Evolutionary conservation across 441 rosid genomes (phyloP).

Genomic region (Geranium incanum): DNA sequence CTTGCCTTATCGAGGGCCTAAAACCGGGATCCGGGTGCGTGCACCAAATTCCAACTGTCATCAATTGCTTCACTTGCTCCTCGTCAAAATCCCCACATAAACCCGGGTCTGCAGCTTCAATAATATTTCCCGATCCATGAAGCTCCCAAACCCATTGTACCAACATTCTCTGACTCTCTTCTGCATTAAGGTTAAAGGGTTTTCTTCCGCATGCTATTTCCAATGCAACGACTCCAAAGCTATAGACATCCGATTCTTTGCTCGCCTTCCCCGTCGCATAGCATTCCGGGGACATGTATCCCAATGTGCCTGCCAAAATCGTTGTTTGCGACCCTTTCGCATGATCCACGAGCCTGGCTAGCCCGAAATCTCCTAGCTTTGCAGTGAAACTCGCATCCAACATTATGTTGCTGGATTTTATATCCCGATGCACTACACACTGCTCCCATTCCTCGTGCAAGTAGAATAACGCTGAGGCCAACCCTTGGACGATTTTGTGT

Average conservation of each 20-base stretch:
- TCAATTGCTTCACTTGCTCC: not conserved
- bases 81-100: not conserved
- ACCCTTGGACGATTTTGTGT: not conserved
- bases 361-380: constrained; percentile 1
- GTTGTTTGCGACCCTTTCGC: not conserved
- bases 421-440: not conserved
- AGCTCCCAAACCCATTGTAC: not conserved
- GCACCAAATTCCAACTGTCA: not conserved
- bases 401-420: not conserved
- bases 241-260: not conserved
- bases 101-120: not conserved
- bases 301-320: not conserved
- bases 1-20: not conserved
- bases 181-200: not conserved
- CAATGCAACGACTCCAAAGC: not conserved
- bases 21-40: not conserved
- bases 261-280: not conserved
- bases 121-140: not conserved
- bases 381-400: not conserved
- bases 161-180: not conserved
- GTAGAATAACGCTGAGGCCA: not conserved
- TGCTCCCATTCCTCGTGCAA: not conserved
- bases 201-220: not conserved
- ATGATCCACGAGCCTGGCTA: not conserved
- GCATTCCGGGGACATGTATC: not conserved